phyloP scores from a whole-genome alignment of 805 yeast genomes.

The Lipomyces sp. region DNA sequence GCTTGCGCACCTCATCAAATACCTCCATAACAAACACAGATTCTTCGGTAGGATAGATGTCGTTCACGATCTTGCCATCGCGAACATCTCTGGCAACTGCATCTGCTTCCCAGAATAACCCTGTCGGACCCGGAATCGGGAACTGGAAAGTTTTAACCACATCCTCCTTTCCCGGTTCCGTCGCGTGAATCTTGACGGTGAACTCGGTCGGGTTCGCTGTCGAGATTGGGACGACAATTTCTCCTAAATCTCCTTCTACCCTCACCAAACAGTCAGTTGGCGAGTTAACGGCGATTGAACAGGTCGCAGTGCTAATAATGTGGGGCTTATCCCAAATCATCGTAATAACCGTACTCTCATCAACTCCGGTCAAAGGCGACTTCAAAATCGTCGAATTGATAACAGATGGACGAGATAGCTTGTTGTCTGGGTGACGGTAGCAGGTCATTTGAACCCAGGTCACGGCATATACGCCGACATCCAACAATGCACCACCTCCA shows the following conservation, averaged over 20 bases:
- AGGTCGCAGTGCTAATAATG: slow-evolving; percentile 16
- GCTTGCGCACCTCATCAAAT: slow-evolving; percentile 55
- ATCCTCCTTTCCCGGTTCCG: slow-evolving; percentile 7
- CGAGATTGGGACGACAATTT: slow-evolving; percentile 22
- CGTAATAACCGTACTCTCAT: slow-evolving; percentile 18
- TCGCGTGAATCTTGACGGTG: slow-evolving; percentile 3
- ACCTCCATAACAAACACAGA: slow-evolving; percentile 53
- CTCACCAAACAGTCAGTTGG: slow-evolving; percentile 12
- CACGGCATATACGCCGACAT: slow-evolving; percentile 59
- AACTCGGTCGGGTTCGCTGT: slow-evolving; percentile 24
- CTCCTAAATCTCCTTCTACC: slow-evolving; percentile 29
- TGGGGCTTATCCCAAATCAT: slow-evolving; percentile 21
- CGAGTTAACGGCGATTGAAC: slow-evolving; percentile 3
- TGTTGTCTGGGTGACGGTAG: slow-evolving; percentile 27
- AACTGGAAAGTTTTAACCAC: slow-evolving; percentile 6
- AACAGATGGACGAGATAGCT: slow-evolving; percentile 16
- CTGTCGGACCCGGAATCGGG: slow-evolving; percentile 44
- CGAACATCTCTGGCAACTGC: slow-evolving; percentile 55
- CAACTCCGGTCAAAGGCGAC: slow-evolving; percentile 22
- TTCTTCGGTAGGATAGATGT: slow-evolving; percentile 52
- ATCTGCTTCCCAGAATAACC: slow-evolving; percentile 62
- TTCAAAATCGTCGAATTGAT: slow-evolving; percentile 13
- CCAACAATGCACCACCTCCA: slow-evolving; percentile 63
- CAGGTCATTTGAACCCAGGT: slow-evolving; percentile 46
- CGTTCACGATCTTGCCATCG: slow-evolving; percentile 49